Evolutionary conservation across 179 eudicot genomes (phyloP), one percentile per base, ranked within the genome.

Genomic region (Corrigiola litoralis): DNA sequence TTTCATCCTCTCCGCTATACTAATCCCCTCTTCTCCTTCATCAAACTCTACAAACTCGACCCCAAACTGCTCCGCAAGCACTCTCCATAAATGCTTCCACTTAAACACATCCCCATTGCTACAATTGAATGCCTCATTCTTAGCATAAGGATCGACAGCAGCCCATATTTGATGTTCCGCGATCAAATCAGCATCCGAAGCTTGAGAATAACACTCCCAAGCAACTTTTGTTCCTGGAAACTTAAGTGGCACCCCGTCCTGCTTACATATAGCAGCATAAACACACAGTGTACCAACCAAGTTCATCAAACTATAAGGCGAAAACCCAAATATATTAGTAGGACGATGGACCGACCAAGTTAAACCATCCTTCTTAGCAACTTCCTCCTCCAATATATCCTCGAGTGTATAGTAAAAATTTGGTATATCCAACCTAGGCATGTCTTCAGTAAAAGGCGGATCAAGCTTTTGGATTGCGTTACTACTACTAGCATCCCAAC

Each of bases 161-260:
- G 84, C 81, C 84, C 84, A 80, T 44, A 80, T 80, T 0, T 80
- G 84, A 8, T 80, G 84, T 67, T 80, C 84, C 1, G 84, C 84
- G 6, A 80, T 68, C 23, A 80, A 68, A 56, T 80, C 84, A 1
- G 81, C 79, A 37, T 80, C 84, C 9, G 84, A 80, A 0, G 72
- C 84, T 10, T 45, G 58, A 0, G 76, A 73, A 58, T 73, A 80
- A 7, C 74, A 29, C 42, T 80, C 81, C 84, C 84, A 80, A 4
- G 74, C 72, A 6, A 38, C 38, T 55, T 74, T 77, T 2, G 69
- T 9, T 1, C 84, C 84, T 0, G 84, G 84, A 17, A 80, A 80
- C 53, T 56, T 60, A 17, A 77, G 7, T 10, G 79, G 77, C 1
- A 60, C 45, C 8, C 79, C 72, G 62, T 74, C 81, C 47, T 80